Conservation (phyloP, 805 yeast genomes). For the Kodamaea lidongshanica region DNA sequence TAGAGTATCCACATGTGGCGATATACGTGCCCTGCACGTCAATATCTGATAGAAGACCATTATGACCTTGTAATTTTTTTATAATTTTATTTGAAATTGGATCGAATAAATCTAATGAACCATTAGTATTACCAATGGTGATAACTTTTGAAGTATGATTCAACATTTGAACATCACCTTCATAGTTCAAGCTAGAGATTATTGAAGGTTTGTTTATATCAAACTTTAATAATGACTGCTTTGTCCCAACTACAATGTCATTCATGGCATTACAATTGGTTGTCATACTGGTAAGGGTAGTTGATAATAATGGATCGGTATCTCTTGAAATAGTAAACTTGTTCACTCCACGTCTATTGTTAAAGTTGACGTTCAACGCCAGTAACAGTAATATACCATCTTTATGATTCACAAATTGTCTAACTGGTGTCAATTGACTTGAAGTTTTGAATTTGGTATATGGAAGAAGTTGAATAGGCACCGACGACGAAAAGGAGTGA, state of each 20-base stretch:
- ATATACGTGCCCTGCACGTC: slow-evolving; percentile 60
- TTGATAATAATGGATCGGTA: too few relatives aligned
- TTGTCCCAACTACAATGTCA: slow-evolving; percentile 27
- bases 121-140: slow-evolving; percentile 53
- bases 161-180: slow-evolving; percentile 42
- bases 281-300: slow-evolving; percentile 31
- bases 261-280: slow-evolving; percentile 24
- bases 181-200: slow-evolving; percentile 29
- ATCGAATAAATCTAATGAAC: slow-evolving; percentile 60
- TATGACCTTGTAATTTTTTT: slow-evolving; percentile 53
- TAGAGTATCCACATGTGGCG: slow-evolving; percentile 76
- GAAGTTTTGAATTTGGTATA: slow-evolving; percentile 33
- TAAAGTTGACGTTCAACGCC: slow-evolving; percentile 26
- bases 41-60: slow-evolving; percentile 56
- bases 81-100: slow-evolving; percentile 43
- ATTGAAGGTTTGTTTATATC: slow-evolving; percentile 28
- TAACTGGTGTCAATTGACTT: slow-evolving; percentile 16
- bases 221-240: slow-evolving; percentile 22
- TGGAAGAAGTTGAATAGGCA: slow-evolving; percentile 22
- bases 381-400: slow-evolving; percentile 32
- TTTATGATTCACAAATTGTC: slow-evolving; percentile 25
- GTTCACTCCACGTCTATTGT: slow-evolving; percentile 30
- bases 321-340: slow-evolving; percentile 13
- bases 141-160: slow-evolving; percentile 43
- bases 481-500: slow-evolving; percentile 22